Percentiles rank a stretch among this genome's conserved stretches.
Conservation (phyloP, 805 yeast genomes). For the Candida parachauliodes region DNA sequence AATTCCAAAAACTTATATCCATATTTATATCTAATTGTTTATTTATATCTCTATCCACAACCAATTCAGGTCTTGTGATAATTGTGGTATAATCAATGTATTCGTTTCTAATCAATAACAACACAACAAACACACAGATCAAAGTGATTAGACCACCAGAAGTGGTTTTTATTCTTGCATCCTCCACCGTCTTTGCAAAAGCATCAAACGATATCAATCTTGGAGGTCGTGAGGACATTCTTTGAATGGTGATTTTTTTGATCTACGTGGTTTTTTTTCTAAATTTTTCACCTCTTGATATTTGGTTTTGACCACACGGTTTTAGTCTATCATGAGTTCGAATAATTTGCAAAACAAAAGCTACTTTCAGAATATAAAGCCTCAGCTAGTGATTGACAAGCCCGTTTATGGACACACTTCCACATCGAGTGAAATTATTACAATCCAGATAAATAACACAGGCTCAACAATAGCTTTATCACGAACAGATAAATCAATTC, state of each 20-base stretch:
- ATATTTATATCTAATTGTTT: slow-evolving; percentile 72
- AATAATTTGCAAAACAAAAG: background rate
- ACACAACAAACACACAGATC: slow-evolving; percentile 56
- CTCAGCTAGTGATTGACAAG: slow-evolving; percentile 14
- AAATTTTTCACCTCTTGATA: no score
- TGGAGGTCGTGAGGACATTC: slow-evolving; percentile 28
- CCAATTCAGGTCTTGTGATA: slow-evolving; percentile 74
- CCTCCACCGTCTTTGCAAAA: slow-evolving; percentile 93
- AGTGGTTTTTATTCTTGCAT: slow-evolving; percentile 81
- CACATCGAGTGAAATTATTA: slow-evolving; percentile 28
- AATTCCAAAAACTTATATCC: slow-evolving; percentile 76
- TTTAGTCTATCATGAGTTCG: no score
- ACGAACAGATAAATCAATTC: slow-evolving; percentile 40
- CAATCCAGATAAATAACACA: slow-evolving; percentile 35
- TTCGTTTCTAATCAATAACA: slow-evolving; percentile 66
- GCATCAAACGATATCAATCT: slow-evolving; percentile 69
- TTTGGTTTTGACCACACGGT: no score
- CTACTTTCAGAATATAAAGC: slow-evolving; percentile 18
- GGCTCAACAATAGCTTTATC: slow-evolving; percentile 43
- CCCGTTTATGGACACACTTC: slow-evolving; percentile 14
- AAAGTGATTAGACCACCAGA: slow-evolving; percentile 89
- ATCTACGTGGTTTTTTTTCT: slow-evolving; percentile 5
- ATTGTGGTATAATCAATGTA: slow-evolving; percentile 70
- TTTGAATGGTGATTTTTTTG: background rate
- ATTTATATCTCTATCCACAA: slow-evolving; percentile 80